A percentile compares a stretch with the other conserved stretches of the same genome.
Conservation (phyloP, 2,329 filamentous ascomycete species). For the Chrysoporthe deuterocubensis region DNA sequence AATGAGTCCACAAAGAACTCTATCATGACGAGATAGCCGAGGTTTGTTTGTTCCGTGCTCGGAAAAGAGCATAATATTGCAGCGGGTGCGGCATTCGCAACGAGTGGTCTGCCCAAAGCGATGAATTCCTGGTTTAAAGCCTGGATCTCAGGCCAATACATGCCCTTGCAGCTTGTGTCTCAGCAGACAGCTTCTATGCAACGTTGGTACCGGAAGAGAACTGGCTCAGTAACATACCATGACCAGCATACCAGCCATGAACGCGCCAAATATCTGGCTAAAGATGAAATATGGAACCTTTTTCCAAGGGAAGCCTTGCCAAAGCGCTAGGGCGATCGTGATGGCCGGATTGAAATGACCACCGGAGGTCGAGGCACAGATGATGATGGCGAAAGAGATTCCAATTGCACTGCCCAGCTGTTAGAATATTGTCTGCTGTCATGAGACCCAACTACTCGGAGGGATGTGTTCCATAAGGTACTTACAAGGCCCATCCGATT, state of each 20-base stretch:
- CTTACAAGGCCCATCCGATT: conserved; percentile 55
- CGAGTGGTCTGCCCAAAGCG: conserved; percentile 39
- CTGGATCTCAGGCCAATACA: conserved; percentile 56
- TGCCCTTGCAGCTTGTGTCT: conserved; percentile 37
- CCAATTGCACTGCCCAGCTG: conserved; percentile 47
- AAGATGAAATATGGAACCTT: conserved; percentile 63
- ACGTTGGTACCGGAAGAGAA: neutral
- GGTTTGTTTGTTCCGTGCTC: conserved; percentile 51
- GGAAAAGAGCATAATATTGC: conserved; percentile 61
- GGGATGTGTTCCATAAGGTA: neutral
- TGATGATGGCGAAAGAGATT: conserved; percentile 63
- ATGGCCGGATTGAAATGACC: conserved; percentile 60
- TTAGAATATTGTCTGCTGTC: neutral
- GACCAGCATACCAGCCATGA: conserved; percentile 58
- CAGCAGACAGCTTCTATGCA: neutral
- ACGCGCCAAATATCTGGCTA: conserved; percentile 59
- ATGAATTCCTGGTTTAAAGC: conserved; percentile 40
- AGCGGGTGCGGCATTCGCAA: conserved; percentile 52
- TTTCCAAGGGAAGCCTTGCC: conserved; percentile 62
- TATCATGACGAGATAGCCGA: conserved; percentile 60
- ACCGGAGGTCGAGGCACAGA: conserved; percentile 56
- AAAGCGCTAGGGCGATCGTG: conserved; percentile 50
- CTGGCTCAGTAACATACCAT: conserved; percentile 37
- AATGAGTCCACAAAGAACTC: conserved; percentile 64
- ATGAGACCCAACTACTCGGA: neutral